Evolutionary conservation across 2,329 filamentous ascomycete genomes (phyloP).

Genomic region (Aspergillus pseudoterreus): DNA sequence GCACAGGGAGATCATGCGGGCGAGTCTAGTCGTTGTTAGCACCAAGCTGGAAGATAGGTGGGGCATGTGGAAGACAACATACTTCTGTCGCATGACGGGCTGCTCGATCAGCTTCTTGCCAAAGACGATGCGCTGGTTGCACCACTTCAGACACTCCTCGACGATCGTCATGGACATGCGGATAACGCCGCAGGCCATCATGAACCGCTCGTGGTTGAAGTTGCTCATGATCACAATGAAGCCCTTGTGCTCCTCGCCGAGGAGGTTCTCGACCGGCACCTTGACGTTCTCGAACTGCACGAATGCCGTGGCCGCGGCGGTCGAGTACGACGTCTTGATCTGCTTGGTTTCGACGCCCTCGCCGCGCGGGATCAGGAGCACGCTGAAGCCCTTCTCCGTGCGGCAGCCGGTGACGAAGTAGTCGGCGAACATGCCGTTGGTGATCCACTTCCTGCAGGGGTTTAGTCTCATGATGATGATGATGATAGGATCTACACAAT

Average conservation of each 20-base stretch:
- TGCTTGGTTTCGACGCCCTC: constrained; percentile 65
- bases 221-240: constrained; percentile 81
- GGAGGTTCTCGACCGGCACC: constrained; percentile 72
- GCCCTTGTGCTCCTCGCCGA: constrained; percentile 81
- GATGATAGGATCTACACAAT: background rate
- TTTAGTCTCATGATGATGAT: background rate
- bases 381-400: constrained; percentile 74
- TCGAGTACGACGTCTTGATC: constrained; percentile 67
- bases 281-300: constrained; percentile 84
- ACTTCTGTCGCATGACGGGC: constrained; percentile 77
- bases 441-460: constrained; percentile 76
- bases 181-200: constrained; percentile 65
- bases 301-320: constrained; percentile 72
- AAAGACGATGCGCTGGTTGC: constrained; percentile 81
- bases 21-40: constrained; percentile 51
- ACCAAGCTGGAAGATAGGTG: background rate
- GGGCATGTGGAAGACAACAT: constrained; percentile 20
- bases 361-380: constrained; percentile 69
- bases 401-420: constrained; percentile 80
- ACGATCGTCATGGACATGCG: constrained; percentile 66
- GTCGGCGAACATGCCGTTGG: constrained; percentile 74
- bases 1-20: constrained; percentile 78
- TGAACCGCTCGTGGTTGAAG: constrained; percentile 85
- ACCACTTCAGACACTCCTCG: constrained; percentile 85
- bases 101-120: constrained; percentile 78